These are phyloP conservation scores for Phaeosphaeriaceae sp. DNA, from an alignment of 2,329 filamentous ascomycete genomes.

Conservation along the genomic window DNA sequence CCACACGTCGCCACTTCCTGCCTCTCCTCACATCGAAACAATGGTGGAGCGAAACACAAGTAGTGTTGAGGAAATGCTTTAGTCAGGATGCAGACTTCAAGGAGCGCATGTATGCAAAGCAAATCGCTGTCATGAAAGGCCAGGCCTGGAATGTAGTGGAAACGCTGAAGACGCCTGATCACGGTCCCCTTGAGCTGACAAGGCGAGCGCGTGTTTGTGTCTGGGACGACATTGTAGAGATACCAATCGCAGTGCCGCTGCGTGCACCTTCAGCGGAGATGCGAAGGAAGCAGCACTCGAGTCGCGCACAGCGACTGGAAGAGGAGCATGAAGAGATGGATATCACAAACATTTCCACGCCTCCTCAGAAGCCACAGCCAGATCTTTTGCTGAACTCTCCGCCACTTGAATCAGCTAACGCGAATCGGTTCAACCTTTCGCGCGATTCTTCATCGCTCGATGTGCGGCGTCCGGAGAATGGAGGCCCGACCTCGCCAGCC, in stretches of 20 bases:
- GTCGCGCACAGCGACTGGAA: conserved; percentile 26
- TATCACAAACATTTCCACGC: conserved; percentile 74
- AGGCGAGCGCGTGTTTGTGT: conserved; percentile 90
- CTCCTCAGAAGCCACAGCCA: conserved; percentile 56
- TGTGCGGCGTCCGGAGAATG: conserved; percentile 32
- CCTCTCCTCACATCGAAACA: conserved; percentile 90
- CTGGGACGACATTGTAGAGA: conserved; percentile 97
- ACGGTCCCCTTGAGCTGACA: conserved; percentile 92
- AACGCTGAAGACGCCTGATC: conserved; percentile 89
- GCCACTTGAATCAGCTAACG: conserved; percentile 50
- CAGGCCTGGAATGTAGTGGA: conserved; percentile 99
- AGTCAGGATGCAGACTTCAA: conserved; percentile 94
- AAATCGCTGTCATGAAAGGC: conserved; percentile 98
- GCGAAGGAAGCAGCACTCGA: conserved; percentile 67
- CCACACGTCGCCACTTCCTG: conserved; percentile 93
- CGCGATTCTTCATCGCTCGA: conserved; percentile 55
- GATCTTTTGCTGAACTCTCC: conserved; percentile 76
- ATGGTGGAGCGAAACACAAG: conserved; percentile 96
- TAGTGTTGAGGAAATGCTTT: conserved; percentile 85
- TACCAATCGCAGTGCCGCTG: conserved; percentile 92
- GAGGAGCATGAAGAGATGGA: conserved; percentile 86
- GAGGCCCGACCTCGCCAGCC: conserved; percentile 40
- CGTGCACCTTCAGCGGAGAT: conserved; percentile 85
- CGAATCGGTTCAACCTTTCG: conserved; percentile 58
- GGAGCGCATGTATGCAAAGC: conserved; percentile 97